Conservation (phyloP, 139 green algal genomes). For the Closterium sp. region DNA sequence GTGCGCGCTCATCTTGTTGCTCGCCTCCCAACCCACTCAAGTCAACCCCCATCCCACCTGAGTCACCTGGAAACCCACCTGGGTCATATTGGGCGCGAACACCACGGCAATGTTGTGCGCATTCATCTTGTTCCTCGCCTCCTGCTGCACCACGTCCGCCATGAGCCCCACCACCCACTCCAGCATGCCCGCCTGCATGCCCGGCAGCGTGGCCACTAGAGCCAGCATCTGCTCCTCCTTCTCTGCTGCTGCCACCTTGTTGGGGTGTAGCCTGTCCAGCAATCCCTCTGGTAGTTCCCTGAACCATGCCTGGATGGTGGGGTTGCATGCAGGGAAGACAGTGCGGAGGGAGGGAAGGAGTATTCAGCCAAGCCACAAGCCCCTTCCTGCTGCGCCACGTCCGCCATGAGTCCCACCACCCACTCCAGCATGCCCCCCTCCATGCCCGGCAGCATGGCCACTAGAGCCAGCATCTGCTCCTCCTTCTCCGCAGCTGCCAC, state of each 20-base stretch:
- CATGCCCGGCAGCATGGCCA: background rate
- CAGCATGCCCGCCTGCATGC: slow-evolving; percentile 9
- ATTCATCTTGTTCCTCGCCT: slow-evolving; percentile 42
- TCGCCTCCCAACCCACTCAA: too few species aligned
- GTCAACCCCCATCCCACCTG: too few species aligned
- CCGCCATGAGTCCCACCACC: slow-evolving; percentile 28
- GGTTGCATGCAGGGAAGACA: background rate
- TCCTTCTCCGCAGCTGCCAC: slow-evolving; percentile 16
- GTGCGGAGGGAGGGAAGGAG: too few species aligned
- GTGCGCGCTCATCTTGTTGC: too few species aligned
- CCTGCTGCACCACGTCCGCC: slow-evolving; percentile 29
- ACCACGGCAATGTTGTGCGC: slow-evolving; percentile 43
- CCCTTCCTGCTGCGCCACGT: slow-evolving; percentile 31
- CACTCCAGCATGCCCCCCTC: slow-evolving; percentile 30
- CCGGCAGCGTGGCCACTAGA: slow-evolving; percentile 5
- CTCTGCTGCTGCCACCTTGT: slow-evolving; percentile 9
- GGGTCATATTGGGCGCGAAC: slow-evolving; percentile 43
- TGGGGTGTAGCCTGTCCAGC: slow-evolving; percentile 7
- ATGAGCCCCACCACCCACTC: slow-evolving; percentile 39
- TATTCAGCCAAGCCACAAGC: too few species aligned
- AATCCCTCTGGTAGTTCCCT: slow-evolving; percentile 31
- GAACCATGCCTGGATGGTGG: slow-evolving; percentile 34
- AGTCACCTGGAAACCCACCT: background rate
- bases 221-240: slow-evolving; percentile 5
- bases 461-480: slow-evolving; percentile 1